Conservation (phyloP, 208 protist genomes). For the Polymyxa betae region DNA sequence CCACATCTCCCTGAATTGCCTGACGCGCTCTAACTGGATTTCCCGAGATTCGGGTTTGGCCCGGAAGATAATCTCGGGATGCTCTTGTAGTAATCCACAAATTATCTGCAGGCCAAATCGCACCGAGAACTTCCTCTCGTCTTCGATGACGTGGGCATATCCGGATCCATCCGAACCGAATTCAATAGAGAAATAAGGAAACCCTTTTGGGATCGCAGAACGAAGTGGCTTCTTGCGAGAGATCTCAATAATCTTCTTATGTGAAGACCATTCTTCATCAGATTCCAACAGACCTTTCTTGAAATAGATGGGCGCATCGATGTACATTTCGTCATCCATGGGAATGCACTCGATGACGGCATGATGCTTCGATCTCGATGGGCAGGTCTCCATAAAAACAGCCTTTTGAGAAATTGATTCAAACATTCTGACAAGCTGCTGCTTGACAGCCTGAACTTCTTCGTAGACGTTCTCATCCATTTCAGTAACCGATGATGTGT, state of each 20-base stretch:
- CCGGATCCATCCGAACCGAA: constrained; percentile 18
- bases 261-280: constrained; percentile 52
- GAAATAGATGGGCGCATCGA: constrained; percentile 58
- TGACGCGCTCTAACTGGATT: constrained; percentile 18
- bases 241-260: constrained; percentile 21
- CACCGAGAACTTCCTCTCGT: constrained; percentile 50
- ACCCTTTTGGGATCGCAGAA: background rate
- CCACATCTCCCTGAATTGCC: constrained; percentile 50
- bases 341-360: constrained; percentile 58
- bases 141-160: constrained; percentile 53
- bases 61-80: constrained; percentile 55
- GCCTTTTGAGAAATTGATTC: background rate
- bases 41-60: constrained; percentile 49
- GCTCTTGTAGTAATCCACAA: constrained; percentile 61
- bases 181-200: constrained; percentile 51
- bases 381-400: constrained; percentile 5
- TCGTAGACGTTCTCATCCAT: background rate
- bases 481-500: background rate
- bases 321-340: background rate
- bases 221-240: background rate
- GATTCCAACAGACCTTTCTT: constrained; percentile 60
- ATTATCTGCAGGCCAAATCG: constrained; percentile 47
- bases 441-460: background rate
- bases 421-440: background rate
- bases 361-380: constrained; percentile 38